Conservation (phyloP, 306 rosid species). For the Quercus dentata region DNA sequence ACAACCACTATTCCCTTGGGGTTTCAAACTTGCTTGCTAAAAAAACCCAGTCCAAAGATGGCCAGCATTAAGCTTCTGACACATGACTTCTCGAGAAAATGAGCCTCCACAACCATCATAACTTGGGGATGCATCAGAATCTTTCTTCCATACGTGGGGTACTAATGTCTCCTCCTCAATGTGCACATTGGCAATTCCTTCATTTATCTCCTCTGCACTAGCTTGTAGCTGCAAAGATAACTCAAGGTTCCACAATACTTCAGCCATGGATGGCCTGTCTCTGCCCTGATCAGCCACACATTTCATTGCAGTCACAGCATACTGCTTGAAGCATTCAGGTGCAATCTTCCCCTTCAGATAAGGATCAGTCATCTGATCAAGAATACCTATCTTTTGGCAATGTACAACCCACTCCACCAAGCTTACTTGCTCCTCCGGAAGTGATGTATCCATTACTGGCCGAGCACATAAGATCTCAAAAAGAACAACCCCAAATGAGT, state of each 20-base stretch:
- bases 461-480: slow-evolving; percentile 56
- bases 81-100: too few species aligned
- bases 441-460: slow-evolving; percentile 48
- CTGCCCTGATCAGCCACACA: slow-evolving; percentile 56
- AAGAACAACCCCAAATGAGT: slow-evolving; percentile 58
- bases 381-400: slow-evolving; percentile 44
- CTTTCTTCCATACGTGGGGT: too few species aligned
- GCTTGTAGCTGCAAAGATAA: too few species aligned
- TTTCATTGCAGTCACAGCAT: slow-evolving; percentile 48
- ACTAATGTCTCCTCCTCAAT: too few species aligned
- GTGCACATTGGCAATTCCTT: too few species aligned
- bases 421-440: slow-evolving; percentile 53
- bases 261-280: slow-evolving; percentile 4
- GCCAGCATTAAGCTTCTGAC: too few species aligned
- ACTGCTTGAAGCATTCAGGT: slow-evolving; percentile 47
- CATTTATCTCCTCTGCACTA: too few species aligned
- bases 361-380: slow-evolving; percentile 13
- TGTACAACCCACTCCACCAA: slow-evolving; percentile 61
- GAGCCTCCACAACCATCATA: too few species aligned
- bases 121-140: too few species aligned
- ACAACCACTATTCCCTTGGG: slow-evolving; percentile 72
- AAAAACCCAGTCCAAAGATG: too few species aligned
- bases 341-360: neutral
- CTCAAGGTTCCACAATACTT: neutral
- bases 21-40: slow-evolving; percentile 25